phyloP scores from a whole-genome alignment of 352 stramenopile genomes.

The Phytopythium cucurbitacearum region DNA sequence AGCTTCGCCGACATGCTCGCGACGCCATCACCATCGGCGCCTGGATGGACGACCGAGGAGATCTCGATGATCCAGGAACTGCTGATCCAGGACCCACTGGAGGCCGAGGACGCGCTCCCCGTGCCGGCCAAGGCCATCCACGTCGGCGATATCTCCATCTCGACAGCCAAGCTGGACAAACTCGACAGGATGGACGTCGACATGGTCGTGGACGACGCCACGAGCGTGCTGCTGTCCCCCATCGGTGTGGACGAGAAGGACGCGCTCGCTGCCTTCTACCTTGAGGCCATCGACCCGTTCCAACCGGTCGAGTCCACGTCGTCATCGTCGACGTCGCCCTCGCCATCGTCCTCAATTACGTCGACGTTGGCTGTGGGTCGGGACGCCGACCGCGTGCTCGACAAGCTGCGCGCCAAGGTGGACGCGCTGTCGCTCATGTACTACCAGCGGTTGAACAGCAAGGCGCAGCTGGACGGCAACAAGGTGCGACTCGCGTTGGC shows the following conservation, averaged over 20 bases:
- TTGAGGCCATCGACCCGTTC: conserved; percentile 59
- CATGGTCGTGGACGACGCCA: conserved; percentile 28
- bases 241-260: conserved; percentile 61
- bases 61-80: conserved; percentile 58
- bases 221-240: conserved; percentile 51
- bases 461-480: conserved; percentile 12
- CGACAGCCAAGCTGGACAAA: conserved; percentile 13
- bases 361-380: neutral
- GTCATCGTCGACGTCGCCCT: conserved; percentile 6
- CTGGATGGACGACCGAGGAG: conserved; percentile 37
- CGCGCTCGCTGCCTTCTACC: conserved; percentile 55
- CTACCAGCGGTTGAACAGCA: conserved; percentile 48
- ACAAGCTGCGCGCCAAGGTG: conserved; percentile 45
- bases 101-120: conserved; percentile 10
- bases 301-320: conserved; percentile 7
- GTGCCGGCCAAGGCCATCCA: conserved; percentile 29
- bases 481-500: conserved; percentile 48
- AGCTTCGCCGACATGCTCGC: conserved; percentile 22
- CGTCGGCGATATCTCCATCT: conserved; percentile 39
- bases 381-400: conserved; percentile 33
- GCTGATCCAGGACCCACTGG: conserved; percentile 26
- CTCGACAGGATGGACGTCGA: conserved; percentile 4
- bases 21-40: neutral
- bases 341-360: neutral
- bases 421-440: conserved; percentile 53